A percentile compares a stretch with the other conserved stretches of the same genome.
Evolutionary conservation across 1,284 basidiomycete species (phyloP).

Genomic region (Ganoderma boninense): DNA sequence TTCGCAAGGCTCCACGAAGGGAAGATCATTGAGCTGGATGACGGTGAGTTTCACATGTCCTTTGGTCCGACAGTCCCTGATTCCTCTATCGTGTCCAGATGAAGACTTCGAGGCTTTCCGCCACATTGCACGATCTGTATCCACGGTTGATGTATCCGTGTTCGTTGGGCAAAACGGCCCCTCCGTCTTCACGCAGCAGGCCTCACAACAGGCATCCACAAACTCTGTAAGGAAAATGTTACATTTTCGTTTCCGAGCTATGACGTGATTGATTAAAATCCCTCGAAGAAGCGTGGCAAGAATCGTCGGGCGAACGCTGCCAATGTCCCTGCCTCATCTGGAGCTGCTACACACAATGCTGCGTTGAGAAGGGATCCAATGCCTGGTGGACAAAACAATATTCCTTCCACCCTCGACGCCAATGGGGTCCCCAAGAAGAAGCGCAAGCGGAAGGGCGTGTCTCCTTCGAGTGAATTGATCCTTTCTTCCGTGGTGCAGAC

Average conservation of each 20-base stretch:
- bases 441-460: slow-evolving; percentile 29
- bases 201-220: slow-evolving; percentile 2
- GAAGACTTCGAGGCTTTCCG: slow-evolving; percentile 81
- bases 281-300: slow-evolving; percentile 8
- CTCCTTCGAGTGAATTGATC: not conserved
- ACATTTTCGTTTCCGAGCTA: not conserved
- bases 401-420: slow-evolving; percentile 19
- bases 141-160: slow-evolving; percentile 51
- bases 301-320: not conserved
- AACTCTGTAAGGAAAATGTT: slow-evolving; percentile 9
- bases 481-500: not conserved
- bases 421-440: slow-evolving; percentile 38
- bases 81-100: slow-evolving; percentile 49
- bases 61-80: slow-evolving; percentile 9
- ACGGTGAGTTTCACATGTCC: slow-evolving; percentile 55
- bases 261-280: not conserved
- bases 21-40: slow-evolving; percentile 69
- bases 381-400: slow-evolving; percentile 2
- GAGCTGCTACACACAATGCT: not conserved
- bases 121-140: slow-evolving; percentile 48
- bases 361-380: slow-evolving; percentile 4
- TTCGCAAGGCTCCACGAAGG: slow-evolving; percentile 67
- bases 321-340: not conserved
- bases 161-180: slow-evolving; percentile 30
- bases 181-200: slow-evolving; percentile 10